Evolutionary conservation across 106 monocot genomes (phyloP).

Genomic region (Hemerocallis citrina): DNA sequence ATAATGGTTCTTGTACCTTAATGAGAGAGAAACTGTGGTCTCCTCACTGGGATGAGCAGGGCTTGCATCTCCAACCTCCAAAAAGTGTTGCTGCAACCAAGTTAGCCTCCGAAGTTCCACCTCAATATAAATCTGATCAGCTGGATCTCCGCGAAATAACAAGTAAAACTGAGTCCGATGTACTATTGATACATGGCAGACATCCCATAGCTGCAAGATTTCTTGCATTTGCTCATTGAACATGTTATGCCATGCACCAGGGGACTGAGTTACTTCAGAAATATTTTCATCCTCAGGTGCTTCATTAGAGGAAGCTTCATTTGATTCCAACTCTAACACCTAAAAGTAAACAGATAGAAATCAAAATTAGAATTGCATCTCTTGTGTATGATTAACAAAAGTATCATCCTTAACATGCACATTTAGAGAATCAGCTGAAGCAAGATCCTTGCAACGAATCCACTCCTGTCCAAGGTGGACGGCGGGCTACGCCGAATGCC

Average conservation of each 20-base stretch:
- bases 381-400: too few relatives aligned
- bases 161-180: conserved; percentile 92
- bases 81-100: conserved; percentile 79
- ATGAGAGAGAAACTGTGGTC: conserved; percentile 41
- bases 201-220: conserved; percentile 84
- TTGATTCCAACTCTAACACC: conserved; percentile 92
- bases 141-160: conserved; percentile 77
- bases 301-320: conserved; percentile 35
- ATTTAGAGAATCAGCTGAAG: too few relatives aligned
- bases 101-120: conserved; percentile 79
- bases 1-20: conserved; percentile 38
- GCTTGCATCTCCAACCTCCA: conserved; percentile 44
- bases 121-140: conserved; percentile 94
- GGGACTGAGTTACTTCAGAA: conserved; percentile 36
- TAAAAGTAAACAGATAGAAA: conserved; percentile 6
- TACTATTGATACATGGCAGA: conserved; percentile 85
- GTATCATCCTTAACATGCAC: too few relatives aligned
- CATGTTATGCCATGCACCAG: conserved; percentile 40
- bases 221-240: conserved; percentile 70
- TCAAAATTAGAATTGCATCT: too few relatives aligned
- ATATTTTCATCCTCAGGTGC: conserved; percentile 23
- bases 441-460: too few relatives aligned
- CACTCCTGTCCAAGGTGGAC: too few relatives aligned
- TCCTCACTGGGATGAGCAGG: conserved; percentile 60
- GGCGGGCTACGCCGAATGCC: too few relatives aligned